Conservation (phyloP, 441 rosid genomes). For the Jatropha multifida region DNA sequence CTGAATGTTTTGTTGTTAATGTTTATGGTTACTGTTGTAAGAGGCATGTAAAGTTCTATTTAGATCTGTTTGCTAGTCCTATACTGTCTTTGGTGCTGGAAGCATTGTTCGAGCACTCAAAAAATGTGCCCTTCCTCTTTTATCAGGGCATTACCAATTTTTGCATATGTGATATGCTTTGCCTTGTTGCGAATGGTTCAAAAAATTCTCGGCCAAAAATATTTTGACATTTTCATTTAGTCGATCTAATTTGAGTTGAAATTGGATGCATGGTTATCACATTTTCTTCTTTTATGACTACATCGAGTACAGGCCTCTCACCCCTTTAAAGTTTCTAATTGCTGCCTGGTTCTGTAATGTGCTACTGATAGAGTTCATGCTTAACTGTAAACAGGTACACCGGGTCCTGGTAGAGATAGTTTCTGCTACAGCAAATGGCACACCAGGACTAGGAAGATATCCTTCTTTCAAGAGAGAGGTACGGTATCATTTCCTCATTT, state of each 20-base stretch:
- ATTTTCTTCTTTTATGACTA: neutral
- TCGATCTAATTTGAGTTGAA: constrained; percentile 1
- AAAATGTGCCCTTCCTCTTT: neutral
- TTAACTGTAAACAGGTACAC: constrained; percentile 56
- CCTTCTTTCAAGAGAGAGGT: constrained; percentile 96
- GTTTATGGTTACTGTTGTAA: neutral
- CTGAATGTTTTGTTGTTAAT: neutral
- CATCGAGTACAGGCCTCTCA: neutral
- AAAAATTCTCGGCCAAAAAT: neutral
- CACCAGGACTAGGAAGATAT: constrained; percentile 94
- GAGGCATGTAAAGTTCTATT: neutral
- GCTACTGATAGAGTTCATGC: constrained; percentile 5
- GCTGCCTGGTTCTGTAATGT: neutral
- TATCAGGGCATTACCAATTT: neutral
- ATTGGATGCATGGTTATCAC: neutral
- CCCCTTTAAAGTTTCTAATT: neutral
- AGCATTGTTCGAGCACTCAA: neutral
- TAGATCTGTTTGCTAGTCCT: neutral
- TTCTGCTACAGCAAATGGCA: constrained; percentile 80
- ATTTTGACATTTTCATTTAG: neutral
- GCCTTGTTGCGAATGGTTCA: neutral
- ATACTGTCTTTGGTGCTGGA: neutral
- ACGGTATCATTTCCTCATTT: neutral
- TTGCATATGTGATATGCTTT: neutral
- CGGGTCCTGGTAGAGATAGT: constrained; percentile 81